Conservation (phyloP, 23 red algal genomes). For the Gracilaria caudata region DNA sequence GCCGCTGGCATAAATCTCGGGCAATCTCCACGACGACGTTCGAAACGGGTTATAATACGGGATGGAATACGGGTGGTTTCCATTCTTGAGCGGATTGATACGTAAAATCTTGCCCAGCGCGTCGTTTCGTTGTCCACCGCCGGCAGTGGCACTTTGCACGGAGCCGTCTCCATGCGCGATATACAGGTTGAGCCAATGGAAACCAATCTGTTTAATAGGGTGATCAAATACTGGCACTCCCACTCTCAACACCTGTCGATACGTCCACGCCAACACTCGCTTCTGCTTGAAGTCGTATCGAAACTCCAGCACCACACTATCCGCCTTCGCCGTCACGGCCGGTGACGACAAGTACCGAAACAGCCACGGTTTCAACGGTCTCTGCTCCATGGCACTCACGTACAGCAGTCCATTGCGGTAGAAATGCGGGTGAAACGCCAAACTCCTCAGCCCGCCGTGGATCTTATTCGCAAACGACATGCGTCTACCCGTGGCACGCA, state of each 20-base stretch:
- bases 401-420: constrained; percentile 13
- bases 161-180: constrained; percentile 52
- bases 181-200: constrained; percentile 13
- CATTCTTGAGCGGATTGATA: constrained; percentile 27
- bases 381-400: constrained; percentile 48
- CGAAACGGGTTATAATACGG: constrained; percentile 24
- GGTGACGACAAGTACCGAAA: constrained; percentile 38
- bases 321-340: neutral
- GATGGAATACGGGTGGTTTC: constrained; percentile 14
- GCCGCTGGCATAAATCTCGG: constrained; percentile 40
- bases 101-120: constrained; percentile 47
- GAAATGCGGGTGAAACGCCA: constrained; percentile 46
- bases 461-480: neutral
- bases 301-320: constrained; percentile 36
- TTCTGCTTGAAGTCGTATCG: constrained; percentile 5
- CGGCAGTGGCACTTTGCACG: constrained; percentile 19
- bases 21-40: too few relatives aligned
- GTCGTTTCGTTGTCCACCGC: constrained; percentile 40
- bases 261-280: neutral
- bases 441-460: constrained; percentile 16
- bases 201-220: constrained; percentile 55
- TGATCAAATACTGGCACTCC: constrained; percentile 47
- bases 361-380: constrained; percentile 1
- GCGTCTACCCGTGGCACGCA: neutral
- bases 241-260: constrained; percentile 38